A percentile compares a stretch with the other conserved stretches of the same genome.
These are phyloP conservation scores for Neurospora sp. DNA, from an alignment of 495 filamentous ascomycete species.

Conservation along the genomic window DNA sequence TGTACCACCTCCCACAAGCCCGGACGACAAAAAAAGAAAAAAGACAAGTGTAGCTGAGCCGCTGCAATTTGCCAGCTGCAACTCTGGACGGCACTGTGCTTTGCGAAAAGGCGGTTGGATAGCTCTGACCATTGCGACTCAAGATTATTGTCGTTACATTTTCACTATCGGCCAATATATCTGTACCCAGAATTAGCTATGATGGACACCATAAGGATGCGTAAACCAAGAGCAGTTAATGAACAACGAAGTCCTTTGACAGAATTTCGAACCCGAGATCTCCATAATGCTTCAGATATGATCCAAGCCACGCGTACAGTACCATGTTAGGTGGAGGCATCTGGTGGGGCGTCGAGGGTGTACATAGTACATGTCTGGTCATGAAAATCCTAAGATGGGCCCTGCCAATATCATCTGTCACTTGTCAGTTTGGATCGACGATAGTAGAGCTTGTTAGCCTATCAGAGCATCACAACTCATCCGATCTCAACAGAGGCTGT, in stretches of 20 bases:
- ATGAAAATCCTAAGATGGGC: not conserved
- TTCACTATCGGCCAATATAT: not conserved
- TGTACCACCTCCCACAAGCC: not conserved
- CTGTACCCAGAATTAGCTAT: not conserved
- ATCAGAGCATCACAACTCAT: not conserved
- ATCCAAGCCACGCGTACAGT: not conserved
- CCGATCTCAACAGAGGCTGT: not conserved
- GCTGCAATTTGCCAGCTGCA: not conserved
- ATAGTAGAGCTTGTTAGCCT: not conserved
- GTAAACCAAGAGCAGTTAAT: not conserved
- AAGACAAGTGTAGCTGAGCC: not conserved
- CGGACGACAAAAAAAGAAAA: not conserved
- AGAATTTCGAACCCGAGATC: not conserved
- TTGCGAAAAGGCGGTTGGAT: not conserved
- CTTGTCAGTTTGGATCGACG: not conserved
- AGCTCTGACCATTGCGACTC: not conserved
- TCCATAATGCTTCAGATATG: not conserved
- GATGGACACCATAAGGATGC: not conserved
- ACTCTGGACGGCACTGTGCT: not conserved
- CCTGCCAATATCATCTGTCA: not conserved
- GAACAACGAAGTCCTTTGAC: not conserved
- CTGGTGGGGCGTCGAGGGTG: not conserved
- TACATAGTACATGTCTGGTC: not conserved
- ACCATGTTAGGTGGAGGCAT: not conserved
- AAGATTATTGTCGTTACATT: not conserved